Conservation (phyloP, 176 grass and related monocot genomes). For the Tillandsia fasciculata region DNA sequence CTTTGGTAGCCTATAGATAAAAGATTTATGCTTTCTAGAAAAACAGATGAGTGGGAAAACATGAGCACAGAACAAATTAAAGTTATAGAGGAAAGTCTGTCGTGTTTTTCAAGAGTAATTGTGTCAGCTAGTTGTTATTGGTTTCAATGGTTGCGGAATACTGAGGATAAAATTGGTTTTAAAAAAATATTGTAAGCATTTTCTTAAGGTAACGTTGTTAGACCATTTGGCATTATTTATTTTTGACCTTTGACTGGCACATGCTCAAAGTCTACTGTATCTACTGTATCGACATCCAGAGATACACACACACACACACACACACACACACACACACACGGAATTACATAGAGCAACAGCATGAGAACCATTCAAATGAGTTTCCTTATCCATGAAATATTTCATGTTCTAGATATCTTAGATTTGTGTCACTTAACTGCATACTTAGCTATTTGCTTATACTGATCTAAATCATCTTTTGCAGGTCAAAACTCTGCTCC, state of each 20-base stretch:
- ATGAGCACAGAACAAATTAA: no score
- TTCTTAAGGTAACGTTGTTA: no score
- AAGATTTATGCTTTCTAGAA: neutral
- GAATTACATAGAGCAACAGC: neutral
- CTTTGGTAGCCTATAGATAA: neutral
- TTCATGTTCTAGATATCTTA: neutral
- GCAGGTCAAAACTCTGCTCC: conserved; percentile 49
- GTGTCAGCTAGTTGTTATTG: no score
- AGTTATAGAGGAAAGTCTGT: no score
- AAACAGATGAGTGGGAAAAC: neutral
- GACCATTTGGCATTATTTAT: no score
- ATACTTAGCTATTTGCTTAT: neutral
- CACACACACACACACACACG: neutral
- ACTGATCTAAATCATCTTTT: neutral
- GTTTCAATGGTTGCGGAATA: no score
- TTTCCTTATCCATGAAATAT: neutral
- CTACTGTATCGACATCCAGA: neutral
- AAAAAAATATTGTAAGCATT: no score
- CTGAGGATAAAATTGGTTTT: no score
- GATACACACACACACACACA: neutral
- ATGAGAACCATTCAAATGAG: neutral
- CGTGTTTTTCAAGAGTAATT: no score
- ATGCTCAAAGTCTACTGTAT: neutral
- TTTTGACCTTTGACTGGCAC: neutral
- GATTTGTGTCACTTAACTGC: neutral